Evolutionary conservation across 2,329 filamentous ascomycete species (phyloP), one percentile per base, ranked within the genome.

Genomic region (Daldinia sp.): DNA sequence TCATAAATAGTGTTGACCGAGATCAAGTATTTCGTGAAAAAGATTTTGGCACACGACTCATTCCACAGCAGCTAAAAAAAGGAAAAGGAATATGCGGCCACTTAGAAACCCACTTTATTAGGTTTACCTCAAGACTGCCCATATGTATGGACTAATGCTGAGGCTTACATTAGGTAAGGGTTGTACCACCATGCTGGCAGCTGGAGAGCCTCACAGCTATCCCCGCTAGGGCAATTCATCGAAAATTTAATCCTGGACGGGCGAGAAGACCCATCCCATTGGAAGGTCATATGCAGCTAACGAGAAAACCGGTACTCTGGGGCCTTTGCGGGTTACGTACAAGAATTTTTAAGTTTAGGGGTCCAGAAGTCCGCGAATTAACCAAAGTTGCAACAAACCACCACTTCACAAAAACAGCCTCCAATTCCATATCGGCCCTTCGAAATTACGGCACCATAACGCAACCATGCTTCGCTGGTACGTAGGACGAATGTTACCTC

Each of bases 401-500:
- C 57, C 60, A 68, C 56, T 55, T 35, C 44, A 46, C 61, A 59
- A 37, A 37, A 33, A 6, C 30, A 33, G 30, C 44, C 58, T 68
- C 57, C 58, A 60, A 63, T 63, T 69, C 61, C 28, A 41, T 35
- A 69, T 63, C 65, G 65, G 57, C 50, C 64, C 60, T 60, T 61
- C 51, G 63, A 35, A 35, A 7, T 65, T 60, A 65, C 54, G 44
- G 57, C 55, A 63, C 66, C 62, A 54, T 42, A 64, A 59, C 67
- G 60, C 63, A 73, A 73, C 60, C 65, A 77, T 78, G 76, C 67
- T 78, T 70, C 75, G 73, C 74, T 77, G 74, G 76, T 78, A 76
- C 71, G 74, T 69, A 67, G 66, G 60, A 69, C 51, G 48, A 39
- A 65, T 65, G 61, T 61, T 46, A 67, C 68, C 68, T 63, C 50